Evolutionary conservation across 2,329 filamentous ascomycete genomes (phyloP).

Genomic region (Ceratocystis huliohia): DNA sequence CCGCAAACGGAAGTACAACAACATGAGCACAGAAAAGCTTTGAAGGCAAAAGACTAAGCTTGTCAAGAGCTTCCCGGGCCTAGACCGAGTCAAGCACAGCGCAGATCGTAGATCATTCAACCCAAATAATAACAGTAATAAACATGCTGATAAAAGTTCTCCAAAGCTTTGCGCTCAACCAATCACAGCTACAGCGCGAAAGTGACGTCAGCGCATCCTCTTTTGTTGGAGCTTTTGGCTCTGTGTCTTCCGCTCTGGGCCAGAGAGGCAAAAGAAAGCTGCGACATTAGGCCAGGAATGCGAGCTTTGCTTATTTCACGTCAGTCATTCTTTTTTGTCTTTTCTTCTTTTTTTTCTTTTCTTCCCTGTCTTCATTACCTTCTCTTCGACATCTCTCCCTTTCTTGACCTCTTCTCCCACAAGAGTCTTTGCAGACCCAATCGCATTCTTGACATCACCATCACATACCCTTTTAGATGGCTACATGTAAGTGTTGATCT

Average conservation of each 20-base stretch:
- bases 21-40: not conserved
- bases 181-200: constrained; percentile 11
- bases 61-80: not conserved
- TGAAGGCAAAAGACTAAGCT: not conserved
- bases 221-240: constrained; percentile 4
- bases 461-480: not conserved
- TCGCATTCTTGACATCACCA: not conserved
- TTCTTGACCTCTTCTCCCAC: not conserved
- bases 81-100: not conserved
- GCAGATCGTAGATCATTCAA: not conserved
- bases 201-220: not conserved
- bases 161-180: constrained; percentile 14
- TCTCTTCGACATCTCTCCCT: not conserved
- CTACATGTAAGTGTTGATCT: not conserved
- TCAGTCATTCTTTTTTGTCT: not conserved
- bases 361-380: not conserved
- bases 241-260: constrained; percentile 7
- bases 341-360: not conserved
- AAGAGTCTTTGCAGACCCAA: not conserved
- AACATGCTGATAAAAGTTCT: not conserved
- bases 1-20: constrained; percentile 1
- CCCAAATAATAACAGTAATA: not conserved
- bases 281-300: not conserved
- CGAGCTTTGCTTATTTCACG: not conserved
- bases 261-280: constrained; percentile 8